Percentiles rank a stretch among this genome's conserved stretches.
These are phyloP conservation scores for Fusarium compactum DNA, from an alignment of 2,329 filamentous ascomycete genomes.

Conservation along the genomic window DNA sequence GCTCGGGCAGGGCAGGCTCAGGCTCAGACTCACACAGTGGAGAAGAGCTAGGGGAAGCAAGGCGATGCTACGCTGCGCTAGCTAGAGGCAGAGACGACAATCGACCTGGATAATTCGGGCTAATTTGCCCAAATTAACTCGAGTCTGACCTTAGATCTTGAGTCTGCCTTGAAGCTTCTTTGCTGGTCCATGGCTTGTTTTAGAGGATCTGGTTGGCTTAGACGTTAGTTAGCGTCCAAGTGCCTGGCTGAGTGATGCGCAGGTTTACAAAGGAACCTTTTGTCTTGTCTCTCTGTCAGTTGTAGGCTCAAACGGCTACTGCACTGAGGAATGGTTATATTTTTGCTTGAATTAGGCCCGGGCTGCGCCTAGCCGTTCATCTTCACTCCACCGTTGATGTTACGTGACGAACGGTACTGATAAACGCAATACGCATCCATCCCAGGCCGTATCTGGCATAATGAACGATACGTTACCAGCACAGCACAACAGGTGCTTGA, in stretches of 20 bases:
- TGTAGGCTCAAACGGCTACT: constrained; percentile 21
- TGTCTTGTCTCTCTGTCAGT: constrained; percentile 1
- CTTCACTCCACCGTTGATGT: constrained; percentile 41
- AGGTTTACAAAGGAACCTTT: constrained; percentile 22
- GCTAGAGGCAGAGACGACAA: constrained; percentile 20
- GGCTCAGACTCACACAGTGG: neutral
- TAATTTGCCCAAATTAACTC: constrained; percentile 30
- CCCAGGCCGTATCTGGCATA: constrained; percentile 22
- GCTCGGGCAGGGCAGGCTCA: neutral
- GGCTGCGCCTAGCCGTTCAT: constrained; percentile 39
- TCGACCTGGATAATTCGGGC: constrained; percentile 38
- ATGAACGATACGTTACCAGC: constrained; percentile 25
- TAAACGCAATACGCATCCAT: constrained; percentile 32
- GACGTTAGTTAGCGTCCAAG: constrained; percentile 4
- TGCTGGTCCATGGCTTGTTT: constrained; percentile 26
- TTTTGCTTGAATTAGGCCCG: constrained; percentile 17
- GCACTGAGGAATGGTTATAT: constrained; percentile 32
- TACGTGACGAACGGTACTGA: constrained; percentile 30
- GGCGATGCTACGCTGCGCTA: constrained; percentile 28
- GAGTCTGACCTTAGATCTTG: constrained; percentile 4
- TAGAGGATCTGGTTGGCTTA: constrained; percentile 24
- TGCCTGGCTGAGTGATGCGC: constrained; percentile 2
- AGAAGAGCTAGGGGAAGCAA: constrained; percentile 24
- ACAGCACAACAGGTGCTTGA: constrained; percentile 2
- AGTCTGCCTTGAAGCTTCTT: constrained; percentile 38